Evolutionary conservation across 306 rosid species (phyloP), one percentile per base, ranked within the genome.

Genomic region (Sicyos baderoa): DNA sequence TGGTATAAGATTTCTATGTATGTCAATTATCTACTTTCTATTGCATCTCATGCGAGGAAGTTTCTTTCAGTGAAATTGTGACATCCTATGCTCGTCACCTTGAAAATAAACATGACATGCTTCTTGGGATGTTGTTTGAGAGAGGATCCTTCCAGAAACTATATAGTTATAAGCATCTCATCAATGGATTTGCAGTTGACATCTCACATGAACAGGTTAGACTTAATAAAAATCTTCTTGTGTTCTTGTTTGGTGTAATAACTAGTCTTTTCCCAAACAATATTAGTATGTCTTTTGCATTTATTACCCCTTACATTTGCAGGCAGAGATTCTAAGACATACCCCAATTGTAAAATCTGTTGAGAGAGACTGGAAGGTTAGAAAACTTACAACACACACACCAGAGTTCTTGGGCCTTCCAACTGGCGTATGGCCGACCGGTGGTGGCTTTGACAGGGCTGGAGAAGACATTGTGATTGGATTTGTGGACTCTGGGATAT

Each of bases 331-430:
- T 79, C 84, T 94, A 75, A 84, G 89, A 85, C 91, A 53, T 74
- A 79, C 92, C 40, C 90, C 97, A 29, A 90, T 87, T 76, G 99
- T 94, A 77, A 94, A 86, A 82, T 86, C 95, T 42, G 88, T 94
- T 73, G 90, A 73, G 82, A 86, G 89, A 79, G 99, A 94, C 76
- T 94, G 97, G 97, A 94, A 94, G 85, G 99, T 94, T 57, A 80
- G 75, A 77, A 88, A 76, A 82, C 92, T 88, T 56, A 94, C 99
- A 68, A 94, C 95, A 23, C 99, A 94, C 78, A 94, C 99, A 40
- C 99, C 99, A 5, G 89, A 94, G 74, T 94, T 94, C 85, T 85
- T 94, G 83, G 99, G 99, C 74, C 99, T 94, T 80, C 99, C 99
- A 59, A 94, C 99, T 0, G 99, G 96, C 71, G 99, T 94, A 60